Base-by-base conservation (phyloP, 768 basidiomycete genomes). In the Suillus plorans region DNA sequence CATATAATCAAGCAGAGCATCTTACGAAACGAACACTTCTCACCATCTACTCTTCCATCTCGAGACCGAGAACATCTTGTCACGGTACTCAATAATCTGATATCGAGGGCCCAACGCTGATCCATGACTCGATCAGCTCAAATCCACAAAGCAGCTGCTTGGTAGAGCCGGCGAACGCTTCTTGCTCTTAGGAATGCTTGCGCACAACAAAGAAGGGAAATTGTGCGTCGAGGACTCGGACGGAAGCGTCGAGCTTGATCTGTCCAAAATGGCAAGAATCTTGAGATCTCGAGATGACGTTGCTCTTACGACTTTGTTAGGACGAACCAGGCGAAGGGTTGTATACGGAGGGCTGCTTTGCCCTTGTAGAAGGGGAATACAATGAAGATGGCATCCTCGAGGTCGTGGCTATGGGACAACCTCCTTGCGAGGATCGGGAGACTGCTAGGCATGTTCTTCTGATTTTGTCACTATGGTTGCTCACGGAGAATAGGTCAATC, bases 341-440 rank as follows among this genome's bases (percentile, higher is more conserved):
- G 7, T 99, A 97, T 72, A 97, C 95, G 0, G 97, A 99, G 76
- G 97, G 97, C 0, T 95, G 90, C 64, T 92, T 98, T 75, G 94
- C 95, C 1, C 84, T 99, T 18, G 88, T 98, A 0, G 97, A 99
- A 79, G 97, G 97, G 25, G 93, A 95, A 71, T 99, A 98, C 73
- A 98, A 93, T 0, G 90, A 96, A 65, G 95, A 99, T 37, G 92
- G 90, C 59, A 91, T 85, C 1, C 81, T 99, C 59, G 85, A 90
- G 68, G 94, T 98, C 7, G 87, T 95, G 67, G 97, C 96, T 22
- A 92, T 99, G 66, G 97, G 97, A 2, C 97, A 99, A 77, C 97
- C 97, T 2, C 97, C 97, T 13, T 97, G 95, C 71, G 97, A 99
- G 77, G 85, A 90, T 69, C 82, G 97, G 49, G 89, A 89, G 65